Conservation (phyloP, 1,284 basidiomycete genomes). For the Ustilago bromivora region DNA sequence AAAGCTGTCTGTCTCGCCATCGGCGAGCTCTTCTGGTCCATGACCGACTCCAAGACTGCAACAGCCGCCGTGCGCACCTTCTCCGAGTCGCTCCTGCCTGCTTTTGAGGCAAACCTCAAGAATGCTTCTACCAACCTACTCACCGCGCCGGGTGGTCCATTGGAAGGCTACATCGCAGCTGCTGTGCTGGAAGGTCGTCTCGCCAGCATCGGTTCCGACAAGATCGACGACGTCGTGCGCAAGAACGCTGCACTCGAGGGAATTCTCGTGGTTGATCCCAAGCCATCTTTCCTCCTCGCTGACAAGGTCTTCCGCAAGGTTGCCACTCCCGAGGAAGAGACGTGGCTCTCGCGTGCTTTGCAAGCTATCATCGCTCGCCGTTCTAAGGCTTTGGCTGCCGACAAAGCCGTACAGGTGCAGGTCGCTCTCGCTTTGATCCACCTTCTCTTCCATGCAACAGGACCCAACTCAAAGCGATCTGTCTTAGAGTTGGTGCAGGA, state of each 20-base stretch:
- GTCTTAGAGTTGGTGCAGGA: constrained; percentile 28
- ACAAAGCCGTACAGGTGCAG: constrained; percentile 40
- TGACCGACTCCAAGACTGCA: constrained; percentile 9
- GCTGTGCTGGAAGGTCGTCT: constrained; percentile 51
- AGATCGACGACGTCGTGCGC: constrained; percentile 38
- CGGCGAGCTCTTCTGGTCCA: constrained; percentile 54
- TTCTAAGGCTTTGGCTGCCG: constrained; percentile 20
- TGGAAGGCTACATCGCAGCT: constrained; percentile 64
- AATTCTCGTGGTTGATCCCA: constrained; percentile 51
- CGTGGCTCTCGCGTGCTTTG: constrained; percentile 57
- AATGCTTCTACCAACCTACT: constrained; percentile 58
- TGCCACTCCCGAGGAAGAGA: constrained; percentile 50
- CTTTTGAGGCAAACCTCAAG: constrained; percentile 59
- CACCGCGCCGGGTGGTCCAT: constrained; percentile 58
- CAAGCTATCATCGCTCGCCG: constrained; percentile 32
- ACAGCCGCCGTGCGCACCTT: constrained; percentile 45
- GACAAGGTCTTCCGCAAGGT: constrained; percentile 66
- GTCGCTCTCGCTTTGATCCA: constrained; percentile 52
- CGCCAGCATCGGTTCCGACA: constrained; percentile 36
- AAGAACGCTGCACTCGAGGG: constrained; percentile 47
- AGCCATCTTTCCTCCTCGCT: constrained; percentile 66
- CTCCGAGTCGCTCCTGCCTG: constrained; percentile 58
- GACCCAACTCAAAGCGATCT: constrained; percentile 30
- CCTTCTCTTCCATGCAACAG: constrained; percentile 47
- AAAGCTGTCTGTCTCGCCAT: constrained; percentile 55